Evolutionary conservation across 495 filamentous ascomycete species (phyloP), one percentile per base, ranked within the genome.

Genomic region (Penicillium herquei): DNA sequence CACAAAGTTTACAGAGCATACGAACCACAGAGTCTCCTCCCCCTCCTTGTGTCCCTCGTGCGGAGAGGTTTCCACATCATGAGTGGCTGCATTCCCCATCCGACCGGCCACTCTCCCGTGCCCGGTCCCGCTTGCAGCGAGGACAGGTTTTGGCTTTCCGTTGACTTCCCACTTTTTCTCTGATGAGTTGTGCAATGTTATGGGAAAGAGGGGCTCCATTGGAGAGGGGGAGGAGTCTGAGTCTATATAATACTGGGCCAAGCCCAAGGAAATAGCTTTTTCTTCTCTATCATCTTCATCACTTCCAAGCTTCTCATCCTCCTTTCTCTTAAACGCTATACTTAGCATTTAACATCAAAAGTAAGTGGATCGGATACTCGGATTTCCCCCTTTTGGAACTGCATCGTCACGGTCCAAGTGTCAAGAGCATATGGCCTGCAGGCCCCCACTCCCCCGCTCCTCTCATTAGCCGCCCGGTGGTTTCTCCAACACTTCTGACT

Each of bases 401-500:
- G 34, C 7, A 10, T 37, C 34, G 7, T 37, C 12, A 21, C 43
- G 13, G 16, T 30, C 18, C 18, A 33, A 49, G 31, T 49, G 26
- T 13, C 34, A 37, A 18, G 11, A 39, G 18, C 34, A 31, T 11
- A 14, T 10, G n/a, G 9, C 3, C 49, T 41, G 37, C 17, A 40
- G 4, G 9, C 16, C 17, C 30, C 14, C 14, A 34, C 49, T 16
- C 49, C n/a, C 49, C 40, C 37, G 39, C 35, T 39, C 34, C 33
- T 32, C 49, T 40, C 35, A 18, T 18, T 31, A 49, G 37, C 14
- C 26, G 30, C 47, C 17, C 21, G 21, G 21, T 21, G 26, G 11
- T 46, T 57, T 57, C 55, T 67, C 61, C 61, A 67, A 67, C 54
- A 18, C 51, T 56, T 58, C 54, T 57, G 58, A 57, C 53, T 51